Evolutionary conservation across 768 basidiomycete genomes (phyloP).

Genomic region (Cantharellus anzutake): DNA sequence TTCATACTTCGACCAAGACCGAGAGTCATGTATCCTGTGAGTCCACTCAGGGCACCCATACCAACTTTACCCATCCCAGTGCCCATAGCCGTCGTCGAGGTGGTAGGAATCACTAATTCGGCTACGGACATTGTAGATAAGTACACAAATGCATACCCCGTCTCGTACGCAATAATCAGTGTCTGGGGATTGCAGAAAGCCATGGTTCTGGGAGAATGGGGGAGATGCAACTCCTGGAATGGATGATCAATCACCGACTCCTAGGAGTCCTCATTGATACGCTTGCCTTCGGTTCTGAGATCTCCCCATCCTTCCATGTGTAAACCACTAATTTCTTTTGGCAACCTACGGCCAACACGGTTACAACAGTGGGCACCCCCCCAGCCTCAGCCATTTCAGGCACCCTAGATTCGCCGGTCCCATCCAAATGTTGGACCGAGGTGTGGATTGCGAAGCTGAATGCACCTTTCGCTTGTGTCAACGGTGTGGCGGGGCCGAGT

Average conservation of each 20-base stretch:
- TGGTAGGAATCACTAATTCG: slow-evolving; percentile 30
- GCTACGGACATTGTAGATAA: slow-evolving; percentile 36
- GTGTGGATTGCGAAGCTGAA: slow-evolving; percentile 67
- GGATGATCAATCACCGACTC: background rate
- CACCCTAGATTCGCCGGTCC: background rate
- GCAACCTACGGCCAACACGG: slow-evolving; percentile 69
- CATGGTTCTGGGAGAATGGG: slow-evolving; percentile 80
- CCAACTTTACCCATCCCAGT: slow-evolving; percentile 21
- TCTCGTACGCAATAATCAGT: slow-evolving; percentile 64
- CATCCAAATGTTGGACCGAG: slow-evolving; percentile 27
- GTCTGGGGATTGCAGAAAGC: slow-evolving; percentile 45
- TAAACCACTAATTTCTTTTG: slow-evolving; percentile 69
- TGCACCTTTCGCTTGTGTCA: slow-evolving; percentile 61
- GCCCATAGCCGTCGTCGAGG: slow-evolving; percentile 24
- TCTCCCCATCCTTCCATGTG: slow-evolving; percentile 70
- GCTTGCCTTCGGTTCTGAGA: slow-evolving; percentile 47
- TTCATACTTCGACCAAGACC: slow-evolving; percentile 59
- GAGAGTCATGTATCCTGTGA: slow-evolving; percentile 73
- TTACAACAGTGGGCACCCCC: slow-evolving; percentile 47
- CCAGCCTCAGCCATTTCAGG: slow-evolving; percentile 18
- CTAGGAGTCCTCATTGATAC: background rate
- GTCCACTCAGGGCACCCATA: slow-evolving; percentile 58
- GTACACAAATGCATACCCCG: slow-evolving; percentile 58
- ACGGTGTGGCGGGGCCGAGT: slow-evolving; percentile 46
- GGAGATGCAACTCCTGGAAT: slow-evolving; percentile 55